Evolutionary conservation across 495 filamentous ascomycete genomes (phyloP), one percentile per base, ranked within the genome.

Genomic region (Penicillium riverlandense): DNA sequence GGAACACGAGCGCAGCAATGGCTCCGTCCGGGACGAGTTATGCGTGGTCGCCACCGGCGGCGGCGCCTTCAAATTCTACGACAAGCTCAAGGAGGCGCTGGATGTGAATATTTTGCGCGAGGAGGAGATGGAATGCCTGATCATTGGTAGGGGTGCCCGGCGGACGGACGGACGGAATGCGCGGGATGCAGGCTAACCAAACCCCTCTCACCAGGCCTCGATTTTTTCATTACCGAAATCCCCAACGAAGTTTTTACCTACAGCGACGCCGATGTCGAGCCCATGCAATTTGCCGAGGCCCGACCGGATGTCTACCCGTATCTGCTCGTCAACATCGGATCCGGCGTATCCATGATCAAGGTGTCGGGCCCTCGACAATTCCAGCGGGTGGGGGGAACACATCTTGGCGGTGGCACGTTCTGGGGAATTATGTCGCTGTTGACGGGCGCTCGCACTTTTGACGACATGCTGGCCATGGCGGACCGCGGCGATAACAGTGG

Each of bases 171-270:
- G 8, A 38, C 38, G 31, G 32, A 33, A 2, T 9, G n/a, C 28
- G 35, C 13, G 4, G 22, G 29, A 33, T 5, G 35, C 39, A 35
- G 7, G 28, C 37, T n/a, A 54, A 51, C 34, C 39, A 16, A 1
- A 1, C 15, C 15, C 15, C 15, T 16, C 9, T 34, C 9, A 38
- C 27, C 31, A 88, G 87, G 91, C 15, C 82, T 98, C 29, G 94
- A 98, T 64, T 98, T 97, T 70, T 97, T 98, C 72, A 96, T 97
- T 52, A 95, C 84, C 45, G 90, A 97, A 56, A 97, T 97, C 50
- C 94, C 92, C 39, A 77, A 81, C 54, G 92, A 98, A 67, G 90
- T 98, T 22, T 98, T 98, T 57, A 95, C 88, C 13, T 97, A 97
- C 65, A 88, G 80, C 52, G 92, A 96, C 61, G 80, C 79, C 49